Evolutionary conservation across 2,329 filamentous ascomycete species (phyloP), one percentile per base, ranked within the genome.

Genomic region (Pseudogymnoascus sp.): DNA sequence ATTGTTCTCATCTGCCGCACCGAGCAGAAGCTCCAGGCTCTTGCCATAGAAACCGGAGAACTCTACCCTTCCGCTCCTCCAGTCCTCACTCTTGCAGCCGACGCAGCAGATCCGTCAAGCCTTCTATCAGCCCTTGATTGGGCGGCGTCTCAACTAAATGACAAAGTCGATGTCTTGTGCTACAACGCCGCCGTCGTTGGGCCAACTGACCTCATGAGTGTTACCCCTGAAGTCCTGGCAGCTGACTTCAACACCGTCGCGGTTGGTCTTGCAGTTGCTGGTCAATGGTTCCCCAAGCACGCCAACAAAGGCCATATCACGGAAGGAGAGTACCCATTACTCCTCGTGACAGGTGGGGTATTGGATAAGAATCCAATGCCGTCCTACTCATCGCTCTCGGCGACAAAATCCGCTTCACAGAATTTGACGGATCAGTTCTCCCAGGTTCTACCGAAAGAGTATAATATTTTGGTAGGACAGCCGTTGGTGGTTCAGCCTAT

Each of bases 1-100:
- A 52, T 97, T 69, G 80, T 99, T 65, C 90, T 99, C 68, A 87
- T 99, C 64, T 97, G 94, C 52, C 92, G 95, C 70, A 97, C 95
- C 13, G 83, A 89, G 68, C 90, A 90, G 39, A 99, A 99, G 78
- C 87, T 99, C 67, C 84, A 90, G 61, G 75, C 84, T 1, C 83
- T 99, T 58, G 86, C 90, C 45, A 76, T 82, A 36, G 89, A 96
- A 68, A 87, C 99, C 69, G 81, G 13, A 5, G 10, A 31, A 29
- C 45, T 52, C 1, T 31, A 31, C 7, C 45, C 45, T 52, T 29
- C 45, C 5, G 45, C 45, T 5, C 25, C 45, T 29, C 45, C 45
- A 4, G 25, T 52, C 13, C 25, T 52, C 13, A 52, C 25, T 13
- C 45, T 13, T n/a, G 9, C 13, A 52, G 27, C 45, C 45, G 45